Evolutionary conservation across 1,284 basidiomycete species (phyloP).

Genomic region (Heliocybe sulcata): DNA sequence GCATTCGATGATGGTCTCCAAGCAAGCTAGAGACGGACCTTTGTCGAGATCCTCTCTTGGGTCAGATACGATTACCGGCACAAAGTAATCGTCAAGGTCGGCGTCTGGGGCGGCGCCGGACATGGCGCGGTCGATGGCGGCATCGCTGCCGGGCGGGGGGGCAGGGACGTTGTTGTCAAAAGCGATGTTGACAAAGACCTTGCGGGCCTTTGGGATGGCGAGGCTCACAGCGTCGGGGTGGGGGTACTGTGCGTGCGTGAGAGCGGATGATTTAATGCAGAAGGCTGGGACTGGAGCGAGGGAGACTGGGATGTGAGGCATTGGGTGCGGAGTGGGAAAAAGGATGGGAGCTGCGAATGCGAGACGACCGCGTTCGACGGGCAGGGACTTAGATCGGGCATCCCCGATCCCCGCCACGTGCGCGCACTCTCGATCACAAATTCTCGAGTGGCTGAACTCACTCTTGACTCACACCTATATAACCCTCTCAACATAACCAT

Average conservation of each 20-base stretch:
- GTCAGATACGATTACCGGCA: conserved; percentile 68
- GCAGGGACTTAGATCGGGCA: conserved; percentile 1
- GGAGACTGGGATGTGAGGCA: conserved; percentile 20
- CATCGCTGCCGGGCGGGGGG: conserved; percentile 50
- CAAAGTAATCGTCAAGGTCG: conserved; percentile 22
- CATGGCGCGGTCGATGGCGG: conserved; percentile 49
- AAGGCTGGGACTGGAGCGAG: conserved; percentile 53
- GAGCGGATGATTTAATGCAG: conserved; percentile 46
- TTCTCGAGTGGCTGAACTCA: not conserved
- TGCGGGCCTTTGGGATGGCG: conserved; percentile 38
- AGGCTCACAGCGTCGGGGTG: conserved; percentile 20
- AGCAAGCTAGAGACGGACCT: conserved; percentile 32
- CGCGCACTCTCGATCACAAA: not conserved
- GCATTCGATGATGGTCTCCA: not conserved
- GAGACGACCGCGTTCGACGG: not conserved
- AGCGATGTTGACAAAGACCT: conserved; percentile 68
- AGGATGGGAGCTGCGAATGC: conserved; percentile 4
- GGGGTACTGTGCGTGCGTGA: conserved; percentile 30
- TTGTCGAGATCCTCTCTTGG: conserved; percentile 59
- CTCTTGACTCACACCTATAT: not conserved
- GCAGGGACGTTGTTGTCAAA: conserved; percentile 62
- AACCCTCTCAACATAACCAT: not conserved
- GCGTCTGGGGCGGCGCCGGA: not conserved
- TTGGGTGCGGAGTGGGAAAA: conserved; percentile 8
- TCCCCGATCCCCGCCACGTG: not conserved